phyloP scores from a whole-genome alignment of 2,329 filamentous ascomycete genomes.

The Diaporthe citri region DNA sequence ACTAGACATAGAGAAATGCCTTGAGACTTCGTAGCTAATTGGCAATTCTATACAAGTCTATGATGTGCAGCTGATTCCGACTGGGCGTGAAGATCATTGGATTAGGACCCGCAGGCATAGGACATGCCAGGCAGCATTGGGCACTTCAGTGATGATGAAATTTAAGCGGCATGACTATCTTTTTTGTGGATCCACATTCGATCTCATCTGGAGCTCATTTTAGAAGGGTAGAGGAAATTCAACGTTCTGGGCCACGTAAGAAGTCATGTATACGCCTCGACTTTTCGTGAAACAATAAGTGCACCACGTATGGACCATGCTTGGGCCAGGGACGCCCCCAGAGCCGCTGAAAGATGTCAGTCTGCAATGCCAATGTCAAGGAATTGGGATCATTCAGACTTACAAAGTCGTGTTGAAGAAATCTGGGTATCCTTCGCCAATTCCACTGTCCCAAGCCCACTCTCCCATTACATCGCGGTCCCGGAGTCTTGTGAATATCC shows the following conservation, averaged over 20 bases:
- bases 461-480: not conserved
- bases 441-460: not conserved
- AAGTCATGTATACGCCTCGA: constrained; percentile 12
- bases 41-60: too few relatives aligned
- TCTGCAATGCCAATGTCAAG: rapidly evolving
- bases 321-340: not conserved
- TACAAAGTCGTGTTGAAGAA: not conserved
- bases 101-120: too few relatives aligned
- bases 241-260: not conserved
- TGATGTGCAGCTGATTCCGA: too few relatives aligned
- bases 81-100: too few relatives aligned
- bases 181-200: too few relatives aligned
- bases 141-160: too few relatives aligned
- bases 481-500: not conserved
- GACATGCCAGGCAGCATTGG: too few relatives aligned
- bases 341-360: not conserved
- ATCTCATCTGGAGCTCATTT: not conserved
- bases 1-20: too few relatives aligned
- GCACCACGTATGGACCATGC: not conserved
- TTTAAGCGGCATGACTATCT: too few relatives aligned
- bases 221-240: not conserved
- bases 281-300: not conserved
- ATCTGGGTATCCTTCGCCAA: not conserved
- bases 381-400: not conserved
- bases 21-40: too few relatives aligned